Conservation (phyloP, 192 early-diverging fungal genomes). For the Tieghemiomyces parasiticus region DNA sequence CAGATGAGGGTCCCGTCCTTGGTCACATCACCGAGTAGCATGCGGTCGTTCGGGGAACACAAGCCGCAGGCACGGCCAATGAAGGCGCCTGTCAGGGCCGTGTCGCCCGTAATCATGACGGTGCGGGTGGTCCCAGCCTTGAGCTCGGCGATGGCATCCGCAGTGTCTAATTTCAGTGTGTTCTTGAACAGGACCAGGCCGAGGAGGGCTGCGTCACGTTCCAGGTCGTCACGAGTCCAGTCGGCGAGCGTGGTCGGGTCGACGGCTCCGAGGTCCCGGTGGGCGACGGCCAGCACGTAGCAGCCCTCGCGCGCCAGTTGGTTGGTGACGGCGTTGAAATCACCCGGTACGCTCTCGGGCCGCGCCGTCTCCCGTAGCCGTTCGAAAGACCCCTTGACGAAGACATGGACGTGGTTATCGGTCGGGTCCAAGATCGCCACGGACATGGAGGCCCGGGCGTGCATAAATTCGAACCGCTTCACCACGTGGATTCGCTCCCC, state of each 20-base stretch:
- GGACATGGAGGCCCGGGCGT: slow-evolving; percentile 57
- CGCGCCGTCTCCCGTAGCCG: slow-evolving; percentile 35
- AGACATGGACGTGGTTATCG: slow-evolving; percentile 40
- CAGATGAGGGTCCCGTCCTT: slow-evolving; percentile 23
- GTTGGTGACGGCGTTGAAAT: slow-evolving; percentile 38
- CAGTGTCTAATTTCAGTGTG: slow-evolving; percentile 56
- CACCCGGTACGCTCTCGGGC: slow-evolving; percentile 27
- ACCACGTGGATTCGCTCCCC: slow-evolving; percentile 31
- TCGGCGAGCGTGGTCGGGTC: slow-evolving; percentile 22
- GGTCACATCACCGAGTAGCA: slow-evolving; percentile 42
- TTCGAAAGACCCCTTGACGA: slow-evolving; percentile 71
- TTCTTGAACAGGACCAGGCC: slow-evolving; percentile 65
- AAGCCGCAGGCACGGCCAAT: slow-evolving; percentile 54
- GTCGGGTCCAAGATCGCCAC: slow-evolving; percentile 42
- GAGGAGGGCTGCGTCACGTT: slow-evolving; percentile 30
- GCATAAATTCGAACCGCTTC: slow-evolving; percentile 64
- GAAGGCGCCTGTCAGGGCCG: slow-evolving; percentile 52
- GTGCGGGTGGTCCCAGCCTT: slow-evolving; percentile 46
- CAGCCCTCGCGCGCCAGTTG: slow-evolving; percentile 52
- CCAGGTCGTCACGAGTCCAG: slow-evolving; percentile 42
- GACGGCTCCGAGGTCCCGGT: slow-evolving; percentile 37
- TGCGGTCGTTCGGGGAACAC: slow-evolving; percentile 30
- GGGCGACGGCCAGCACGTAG: slow-evolving; percentile 65
- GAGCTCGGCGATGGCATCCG: slow-evolving; percentile 45
- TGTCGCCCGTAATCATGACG: slow-evolving; percentile 79